Conservation (phyloP, 805 yeast species). For the Candida piceae region DNA sequence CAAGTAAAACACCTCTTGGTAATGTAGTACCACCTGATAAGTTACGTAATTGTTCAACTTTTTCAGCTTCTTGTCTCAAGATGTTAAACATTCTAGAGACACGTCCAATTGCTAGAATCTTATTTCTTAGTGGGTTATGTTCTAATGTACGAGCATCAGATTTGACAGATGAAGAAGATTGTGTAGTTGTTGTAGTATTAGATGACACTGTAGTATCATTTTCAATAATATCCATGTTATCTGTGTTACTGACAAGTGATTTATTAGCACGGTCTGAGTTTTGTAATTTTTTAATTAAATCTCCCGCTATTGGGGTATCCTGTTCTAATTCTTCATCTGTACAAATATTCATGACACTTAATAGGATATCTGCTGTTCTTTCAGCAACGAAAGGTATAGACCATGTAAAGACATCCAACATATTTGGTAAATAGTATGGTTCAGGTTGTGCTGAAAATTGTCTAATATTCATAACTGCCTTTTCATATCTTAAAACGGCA, state of each 20-base stretch:
- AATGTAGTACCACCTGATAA: conserved; percentile 61
- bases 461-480: conserved; percentile 89
- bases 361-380: conserved; percentile 89
- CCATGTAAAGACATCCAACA: conserved; percentile 98
- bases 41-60: conserved; percentile 74
- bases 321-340: conserved; percentile 91
- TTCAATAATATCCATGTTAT: too few relatives aligned
- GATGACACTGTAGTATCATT: too few relatives aligned
- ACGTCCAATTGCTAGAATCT: conserved; percentile 93
- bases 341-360: conserved; percentile 85
- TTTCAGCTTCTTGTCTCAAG: conserved; percentile 83
- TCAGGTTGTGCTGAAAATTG: conserved; percentile 92
- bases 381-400: conserved; percentile 96
- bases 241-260: too few relatives aligned
- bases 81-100: conserved; percentile 91
- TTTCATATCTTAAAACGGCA: conserved; percentile 87
- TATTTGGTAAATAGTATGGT: conserved; percentile 95
- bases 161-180: background rate
- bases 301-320: conserved; percentile 51
- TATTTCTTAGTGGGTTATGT: conserved; percentile 61
- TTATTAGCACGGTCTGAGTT: conserved; percentile 20
- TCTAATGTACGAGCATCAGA: conserved; percentile 14
- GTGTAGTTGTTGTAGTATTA: too few relatives aligned
- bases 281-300: conserved; percentile 29
- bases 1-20: conserved; percentile 83